phyloP scores from a whole-genome alignment of 2,329 filamentous ascomycete genomes.

The Colletotrichum filicis region DNA sequence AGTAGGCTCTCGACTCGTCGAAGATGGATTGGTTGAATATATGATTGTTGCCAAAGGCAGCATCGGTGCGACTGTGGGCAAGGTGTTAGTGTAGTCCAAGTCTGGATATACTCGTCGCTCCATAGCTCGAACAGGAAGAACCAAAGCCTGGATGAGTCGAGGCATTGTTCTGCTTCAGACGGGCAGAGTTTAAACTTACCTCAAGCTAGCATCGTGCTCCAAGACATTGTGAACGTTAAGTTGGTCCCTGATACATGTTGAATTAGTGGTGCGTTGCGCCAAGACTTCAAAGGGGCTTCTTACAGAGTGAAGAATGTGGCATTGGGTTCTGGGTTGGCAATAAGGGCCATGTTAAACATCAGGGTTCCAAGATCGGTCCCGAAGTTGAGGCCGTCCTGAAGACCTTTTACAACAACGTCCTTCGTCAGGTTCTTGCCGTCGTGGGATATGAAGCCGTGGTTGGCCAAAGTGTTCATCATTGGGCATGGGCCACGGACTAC shows the following conservation, averaged over 20 bases:
- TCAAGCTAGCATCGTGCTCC: conserved; percentile 60
- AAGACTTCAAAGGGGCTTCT: neutral
- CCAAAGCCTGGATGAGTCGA: too few species aligned
- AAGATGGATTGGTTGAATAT: conserved; percentile 64
- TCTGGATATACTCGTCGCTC: too few species aligned
- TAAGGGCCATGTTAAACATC: conserved; percentile 56
- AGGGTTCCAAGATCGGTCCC: conserved; percentile 48
- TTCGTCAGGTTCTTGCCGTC: conserved; percentile 55
- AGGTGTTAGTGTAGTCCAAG: neutral
- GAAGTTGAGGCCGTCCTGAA: conserved; percentile 56
- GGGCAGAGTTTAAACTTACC: conserved; percentile 38
- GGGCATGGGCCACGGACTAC: conserved; percentile 57
- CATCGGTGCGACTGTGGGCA: conserved; percentile 54
- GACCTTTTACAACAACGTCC: conserved; percentile 48
- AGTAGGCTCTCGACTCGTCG: conserved; percentile 56
- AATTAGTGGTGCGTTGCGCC: neutral
- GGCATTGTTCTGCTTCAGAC: too few species aligned
- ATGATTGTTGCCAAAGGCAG: conserved; percentile 61
- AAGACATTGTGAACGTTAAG: conserved; percentile 59
- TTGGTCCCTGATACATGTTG: conserved; percentile 44
- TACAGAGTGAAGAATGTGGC: conserved; percentile 53
- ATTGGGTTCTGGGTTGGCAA: conserved; percentile 55
- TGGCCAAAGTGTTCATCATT: conserved; percentile 63
- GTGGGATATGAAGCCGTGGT: conserved; percentile 60
- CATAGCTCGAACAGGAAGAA: too few species aligned